Evolutionary conservation across 1,284 basidiomycete species (phyloP).

Genomic region (Afroboletus lepidellus): DNA sequence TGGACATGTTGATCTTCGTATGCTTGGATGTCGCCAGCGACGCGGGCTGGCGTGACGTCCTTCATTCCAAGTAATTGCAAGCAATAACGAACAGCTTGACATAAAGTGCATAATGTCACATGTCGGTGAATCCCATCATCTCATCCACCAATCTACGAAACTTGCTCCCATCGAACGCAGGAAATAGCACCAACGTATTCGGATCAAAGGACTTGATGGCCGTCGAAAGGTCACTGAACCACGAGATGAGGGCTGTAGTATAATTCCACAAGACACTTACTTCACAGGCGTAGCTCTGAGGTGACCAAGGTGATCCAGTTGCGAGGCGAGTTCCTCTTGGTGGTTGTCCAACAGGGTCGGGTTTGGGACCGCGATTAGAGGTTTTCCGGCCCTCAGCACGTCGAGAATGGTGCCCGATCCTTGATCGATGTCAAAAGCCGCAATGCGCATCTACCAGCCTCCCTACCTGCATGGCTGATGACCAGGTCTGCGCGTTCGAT

Average conservation of each 20-base stretch:
- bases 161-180: slow-evolving; percentile 59
- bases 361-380: slow-evolving; percentile 89
- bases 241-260: slow-evolving; percentile 13
- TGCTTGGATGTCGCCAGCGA: slow-evolving; percentile 45
- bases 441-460: neutral
- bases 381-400: slow-evolving; percentile 71
- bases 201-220: slow-evolving; percentile 51
- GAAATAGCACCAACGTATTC: slow-evolving; percentile 54
- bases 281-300: slow-evolving; percentile 57
- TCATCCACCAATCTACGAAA: slow-evolving; percentile 69
- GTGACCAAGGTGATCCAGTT: slow-evolving; percentile 62
- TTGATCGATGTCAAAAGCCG: slow-evolving; percentile 35
- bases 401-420: slow-evolving; percentile 95
- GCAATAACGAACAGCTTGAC: neutral
- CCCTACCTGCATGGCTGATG: slow-evolving; percentile 89
- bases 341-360: slow-evolving; percentile 89
- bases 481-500: slow-evolving; percentile 72
- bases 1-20: slow-evolving; percentile 82
- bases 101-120: too few relatives aligned
- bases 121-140: slow-evolving; percentile 61
- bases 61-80: slow-evolving; percentile 20
- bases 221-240: slow-evolving; percentile 49
- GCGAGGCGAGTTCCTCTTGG: slow-evolving; percentile 84
- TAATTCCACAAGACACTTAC: slow-evolving; percentile 43
- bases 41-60: slow-evolving; percentile 36